Evolutionary conservation across 805 yeast species (phyloP).

Genomic region (Hanseniaspora lindneri): DNA sequence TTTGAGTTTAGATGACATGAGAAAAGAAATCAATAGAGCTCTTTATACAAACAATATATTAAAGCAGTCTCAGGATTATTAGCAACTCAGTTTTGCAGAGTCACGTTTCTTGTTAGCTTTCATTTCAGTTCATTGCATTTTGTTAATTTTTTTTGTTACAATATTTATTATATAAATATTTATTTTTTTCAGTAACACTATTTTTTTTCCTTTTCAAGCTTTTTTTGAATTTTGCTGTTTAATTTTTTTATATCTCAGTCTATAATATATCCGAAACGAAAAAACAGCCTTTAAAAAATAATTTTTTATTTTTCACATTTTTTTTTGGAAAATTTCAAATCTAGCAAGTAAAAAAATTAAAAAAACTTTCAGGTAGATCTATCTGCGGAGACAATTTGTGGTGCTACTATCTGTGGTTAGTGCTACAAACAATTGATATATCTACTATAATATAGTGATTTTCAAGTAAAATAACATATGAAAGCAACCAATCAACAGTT

Average conservation of each 20-base stretch:
- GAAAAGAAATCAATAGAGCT: not conserved
- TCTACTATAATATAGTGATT: too few species aligned
- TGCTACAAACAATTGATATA: too few species aligned
- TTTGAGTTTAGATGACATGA: not conserved
- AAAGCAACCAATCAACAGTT: conserved; percentile 18
- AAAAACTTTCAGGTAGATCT: too few species aligned
- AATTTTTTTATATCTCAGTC: not conserved
- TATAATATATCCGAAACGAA: too few species aligned
- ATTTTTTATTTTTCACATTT: too few species aligned
- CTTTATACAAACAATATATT: not conserved
- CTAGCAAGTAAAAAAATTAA: too few species aligned
- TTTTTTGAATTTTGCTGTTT: not conserved
- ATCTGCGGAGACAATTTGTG: too few species aligned
- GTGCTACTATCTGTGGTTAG: too few species aligned
- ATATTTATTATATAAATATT: not conserved
- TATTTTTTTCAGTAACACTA: not conserved
- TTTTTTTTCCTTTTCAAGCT: not conserved
- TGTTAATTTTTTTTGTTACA: conserved; percentile 9
- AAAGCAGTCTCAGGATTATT: not conserved
- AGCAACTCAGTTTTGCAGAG: not conserved
- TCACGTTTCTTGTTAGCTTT: not conserved
- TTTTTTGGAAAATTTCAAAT: too few species aligned
- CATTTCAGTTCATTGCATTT: too few species aligned
- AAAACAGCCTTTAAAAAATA: too few species aligned
- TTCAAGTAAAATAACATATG: too few species aligned